Base-by-base conservation (phyloP, 2,329 filamentous ascomycete species). In the Monilinia fructicola region DNA sequence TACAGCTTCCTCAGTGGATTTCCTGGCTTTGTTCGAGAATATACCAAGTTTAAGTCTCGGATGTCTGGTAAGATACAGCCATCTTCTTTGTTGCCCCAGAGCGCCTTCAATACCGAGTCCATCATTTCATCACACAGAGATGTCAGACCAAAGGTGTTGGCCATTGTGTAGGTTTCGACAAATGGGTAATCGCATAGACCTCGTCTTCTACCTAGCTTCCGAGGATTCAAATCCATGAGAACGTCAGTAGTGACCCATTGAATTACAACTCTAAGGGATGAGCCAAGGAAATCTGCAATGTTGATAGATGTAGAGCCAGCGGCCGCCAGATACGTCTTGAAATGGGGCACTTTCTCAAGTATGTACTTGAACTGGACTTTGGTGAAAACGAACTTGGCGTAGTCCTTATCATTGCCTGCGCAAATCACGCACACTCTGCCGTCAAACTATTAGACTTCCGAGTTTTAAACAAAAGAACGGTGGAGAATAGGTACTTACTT, bases 381-480 rank as follows among this genome's bases (percentile, higher is more conserved):
- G 6, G 26, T 46, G 10, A 59, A 59, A 7, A 7, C n/a, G 5
- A 31, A 59, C 0, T 12, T n/a, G 1, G 26, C 42, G 1, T 46
- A 31, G 1, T 59, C 40, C 1, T 46, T 42, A 21, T 12, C 5
- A 46, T 26, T 23, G 23, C 55, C 40, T 5, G 40, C 55, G 6
- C 23, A 18, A 23, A 59, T 46, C 6, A 46, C 28, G 6, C 6
- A 59, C 3, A 1, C 9, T 11, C n/a, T 12, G 6, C 26, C 46
- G 18, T n/a, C 5, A 4, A 31, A 46, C 10, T 59, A 26, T 59
- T 16, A 59, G 40, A 3, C 1, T 40, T 40, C 38, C 11, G 38
- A 42, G 4, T n/a, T 2, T 2, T 1, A 1, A 3, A 7, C 3
- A 1, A 31, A 46, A 7, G 1, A 31, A 4, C 0, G 16, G 40